phyloP scores from a whole-genome alignment of 192 early-diverging fungal genomes.

The Linnemannia exigua region DNA sequence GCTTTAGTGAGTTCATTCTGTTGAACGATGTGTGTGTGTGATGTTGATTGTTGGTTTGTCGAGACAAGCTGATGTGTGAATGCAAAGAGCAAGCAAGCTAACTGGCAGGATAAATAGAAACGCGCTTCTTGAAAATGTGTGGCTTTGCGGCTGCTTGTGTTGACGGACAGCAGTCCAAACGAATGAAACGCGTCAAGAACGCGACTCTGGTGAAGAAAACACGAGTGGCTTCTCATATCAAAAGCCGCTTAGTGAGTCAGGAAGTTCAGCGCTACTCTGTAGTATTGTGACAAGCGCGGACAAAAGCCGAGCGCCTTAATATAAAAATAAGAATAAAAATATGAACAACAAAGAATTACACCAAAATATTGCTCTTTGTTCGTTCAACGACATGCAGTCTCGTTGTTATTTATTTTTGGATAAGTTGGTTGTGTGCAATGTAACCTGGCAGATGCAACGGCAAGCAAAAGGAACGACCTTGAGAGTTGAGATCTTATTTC shows the following conservation, averaged over 20 bases:
- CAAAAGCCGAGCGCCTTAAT: not conserved
- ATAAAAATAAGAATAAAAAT: not conserved
- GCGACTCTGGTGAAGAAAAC: too few species aligned
- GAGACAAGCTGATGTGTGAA: not conserved
- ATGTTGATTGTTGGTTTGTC: not conserved
- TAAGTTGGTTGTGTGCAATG: too few species aligned
- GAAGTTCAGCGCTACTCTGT: too few species aligned
- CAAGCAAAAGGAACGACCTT: not conserved
- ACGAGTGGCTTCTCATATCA: too few species aligned
- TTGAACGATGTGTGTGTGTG: not conserved
- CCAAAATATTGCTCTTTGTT: not conserved
- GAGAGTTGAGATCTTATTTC: not conserved
- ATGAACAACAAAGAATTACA: not conserved
- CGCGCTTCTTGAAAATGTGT: not conserved
- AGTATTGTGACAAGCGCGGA: not conserved
- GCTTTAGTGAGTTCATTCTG: conserved; percentile 44
- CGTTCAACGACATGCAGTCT: not conserved
- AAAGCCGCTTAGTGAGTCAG: too few species aligned
- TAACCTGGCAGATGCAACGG: too few species aligned
- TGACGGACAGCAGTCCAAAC: not conserved
- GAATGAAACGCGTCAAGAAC: not conserved
- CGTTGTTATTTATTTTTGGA: not conserved
- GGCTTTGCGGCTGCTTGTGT: not conserved
- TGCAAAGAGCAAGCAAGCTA: not conserved
- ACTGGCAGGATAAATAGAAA: not conserved